Conservation (phyloP, 352 stramenopile genomes). For the Pythium oligandrum region DNA sequence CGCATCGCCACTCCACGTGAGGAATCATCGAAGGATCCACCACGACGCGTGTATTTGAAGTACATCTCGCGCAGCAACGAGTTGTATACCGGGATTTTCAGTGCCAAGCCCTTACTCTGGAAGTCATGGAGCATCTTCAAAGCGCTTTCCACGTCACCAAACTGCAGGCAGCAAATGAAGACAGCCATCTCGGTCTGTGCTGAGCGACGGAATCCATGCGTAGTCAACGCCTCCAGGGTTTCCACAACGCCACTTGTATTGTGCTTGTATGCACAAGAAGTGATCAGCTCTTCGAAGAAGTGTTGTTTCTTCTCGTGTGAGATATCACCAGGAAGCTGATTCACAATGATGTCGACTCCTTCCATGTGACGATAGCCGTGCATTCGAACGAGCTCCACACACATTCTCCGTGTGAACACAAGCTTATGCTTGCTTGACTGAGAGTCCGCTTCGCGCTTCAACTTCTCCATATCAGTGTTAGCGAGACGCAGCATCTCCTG, state of each 20-base stretch:
- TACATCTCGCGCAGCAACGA: constrained; percentile 73
- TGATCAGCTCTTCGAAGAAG: constrained; percentile 62
- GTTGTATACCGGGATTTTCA: constrained; percentile 59
- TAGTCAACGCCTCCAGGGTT: constrained; percentile 37
- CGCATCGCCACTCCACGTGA: constrained; percentile 53
- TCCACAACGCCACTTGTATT: constrained; percentile 47
- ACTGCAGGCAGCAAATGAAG: constrained; percentile 63
- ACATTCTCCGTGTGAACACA: constrained; percentile 55
- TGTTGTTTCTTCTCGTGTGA: constrained; percentile 29
- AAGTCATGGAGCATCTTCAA: constrained; percentile 38
- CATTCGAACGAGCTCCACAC: constrained; percentile 60
- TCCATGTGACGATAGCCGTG: constrained; percentile 45
- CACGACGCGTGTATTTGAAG: constrained; percentile 68
- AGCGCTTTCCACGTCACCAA: constrained; percentile 28
- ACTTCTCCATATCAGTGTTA: no score
- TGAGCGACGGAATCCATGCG: constrained; percentile 40
- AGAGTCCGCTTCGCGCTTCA: no score
- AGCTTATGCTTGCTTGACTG: no score
- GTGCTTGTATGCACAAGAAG: constrained; percentile 64
- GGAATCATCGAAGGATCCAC: constrained; percentile 49
- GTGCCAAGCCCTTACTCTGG: constrained; percentile 35
- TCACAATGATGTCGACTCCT: constrained; percentile 45
- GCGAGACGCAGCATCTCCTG: constrained; percentile 34
- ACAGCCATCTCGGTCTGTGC: constrained; percentile 51
- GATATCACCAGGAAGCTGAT: constrained; percentile 24